Evolutionary conservation across 805 yeast genomes (phyloP).

Genomic region (Kockiozyma suomiensis): DNA sequence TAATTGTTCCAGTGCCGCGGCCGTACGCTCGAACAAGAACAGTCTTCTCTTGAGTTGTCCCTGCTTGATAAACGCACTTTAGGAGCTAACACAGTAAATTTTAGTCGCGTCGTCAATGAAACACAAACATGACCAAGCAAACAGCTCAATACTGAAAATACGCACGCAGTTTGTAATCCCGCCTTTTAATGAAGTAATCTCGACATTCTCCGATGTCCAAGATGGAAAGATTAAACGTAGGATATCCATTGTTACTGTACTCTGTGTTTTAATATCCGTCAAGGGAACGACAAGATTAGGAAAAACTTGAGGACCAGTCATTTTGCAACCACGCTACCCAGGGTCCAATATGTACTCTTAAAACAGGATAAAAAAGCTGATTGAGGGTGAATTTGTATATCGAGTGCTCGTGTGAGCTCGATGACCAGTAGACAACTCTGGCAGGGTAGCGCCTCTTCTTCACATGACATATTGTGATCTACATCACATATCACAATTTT

Average conservation of each 20-base stretch:
- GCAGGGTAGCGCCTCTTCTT: slow-evolving; percentile 3
- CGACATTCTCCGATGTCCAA: slow-evolving; percentile 16
- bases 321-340: not conserved
- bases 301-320: slow-evolving; percentile 25
- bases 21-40: slow-evolving; percentile 70
- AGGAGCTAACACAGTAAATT: slow-evolving; percentile 20
- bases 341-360: not conserved
- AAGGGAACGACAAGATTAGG: slow-evolving; percentile 19
- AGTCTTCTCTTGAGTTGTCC: slow-evolving; percentile 12
- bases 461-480: not conserved
- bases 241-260: slow-evolving; percentile 10
- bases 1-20: slow-evolving; percentile 68
- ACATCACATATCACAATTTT: not conserved
- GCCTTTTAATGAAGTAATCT: slow-evolving; percentile 23
- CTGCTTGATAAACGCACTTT: slow-evolving; percentile 14
- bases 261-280: slow-evolving; percentile 17
- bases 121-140: not conserved
- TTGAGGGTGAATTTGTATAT: not conserved
- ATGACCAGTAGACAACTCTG: not conserved
- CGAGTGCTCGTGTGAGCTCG: slow-evolving; percentile 12
- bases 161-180: slow-evolving; percentile 33
- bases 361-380: not conserved
- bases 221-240: slow-evolving; percentile 23
- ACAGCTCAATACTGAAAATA: not conserved
- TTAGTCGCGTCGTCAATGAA: not conserved